phyloP scores from a whole-genome alignment of 208 protist species.

The Phytomonas sp. region DNA sequence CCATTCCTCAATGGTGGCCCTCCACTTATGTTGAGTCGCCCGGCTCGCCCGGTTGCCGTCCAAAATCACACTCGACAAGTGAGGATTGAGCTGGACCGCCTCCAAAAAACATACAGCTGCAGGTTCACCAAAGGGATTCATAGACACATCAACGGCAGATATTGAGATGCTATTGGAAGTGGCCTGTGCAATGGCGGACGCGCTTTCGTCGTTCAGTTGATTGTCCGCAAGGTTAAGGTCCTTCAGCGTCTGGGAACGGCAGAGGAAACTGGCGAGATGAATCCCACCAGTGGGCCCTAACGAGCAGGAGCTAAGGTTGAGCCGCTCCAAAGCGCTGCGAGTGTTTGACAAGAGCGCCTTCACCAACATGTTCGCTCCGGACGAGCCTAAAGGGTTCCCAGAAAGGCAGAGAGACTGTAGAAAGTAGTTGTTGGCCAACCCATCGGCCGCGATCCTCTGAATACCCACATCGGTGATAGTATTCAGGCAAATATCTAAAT shows the following conservation, averaged over 20 bases:
- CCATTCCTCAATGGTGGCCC: conserved; percentile 67
- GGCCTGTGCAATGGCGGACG: conserved; percentile 49
- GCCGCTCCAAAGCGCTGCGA: conserved; percentile 34
- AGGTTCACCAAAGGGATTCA: conserved; percentile 64
- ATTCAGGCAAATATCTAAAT: conserved; percentile 76
- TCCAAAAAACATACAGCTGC: conserved; percentile 70
- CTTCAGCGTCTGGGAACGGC: conserved; percentile 43
- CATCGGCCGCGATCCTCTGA: conserved; percentile 39
- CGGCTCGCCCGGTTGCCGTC: conserved; percentile 79
- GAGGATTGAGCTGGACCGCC: conserved; percentile 54
- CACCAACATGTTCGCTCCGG: conserved; percentile 57
- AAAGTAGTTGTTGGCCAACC: conserved; percentile 59
- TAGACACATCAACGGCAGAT: conserved; percentile 50
- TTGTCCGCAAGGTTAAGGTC: conserved; percentile 81
- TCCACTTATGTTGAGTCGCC: conserved; percentile 77
- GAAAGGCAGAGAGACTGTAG: conserved; percentile 44
- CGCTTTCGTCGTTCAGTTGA: conserved; percentile 71
- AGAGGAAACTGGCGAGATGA: conserved; percentile 62
- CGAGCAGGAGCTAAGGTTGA: conserved; percentile 70
- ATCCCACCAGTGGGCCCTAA: conserved; percentile 54
- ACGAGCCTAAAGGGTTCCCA: conserved; percentile 64
- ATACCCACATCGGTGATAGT: conserved; percentile 46
- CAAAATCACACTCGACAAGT: conserved; percentile 48
- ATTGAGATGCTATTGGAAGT: conserved; percentile 59
- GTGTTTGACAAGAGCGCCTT: conserved; percentile 42